A percentile compares a stretch with the other conserved stretches of the same genome.
Conservation (phyloP, 306 rosid species). For the Lagenaria siceraria region DNA sequence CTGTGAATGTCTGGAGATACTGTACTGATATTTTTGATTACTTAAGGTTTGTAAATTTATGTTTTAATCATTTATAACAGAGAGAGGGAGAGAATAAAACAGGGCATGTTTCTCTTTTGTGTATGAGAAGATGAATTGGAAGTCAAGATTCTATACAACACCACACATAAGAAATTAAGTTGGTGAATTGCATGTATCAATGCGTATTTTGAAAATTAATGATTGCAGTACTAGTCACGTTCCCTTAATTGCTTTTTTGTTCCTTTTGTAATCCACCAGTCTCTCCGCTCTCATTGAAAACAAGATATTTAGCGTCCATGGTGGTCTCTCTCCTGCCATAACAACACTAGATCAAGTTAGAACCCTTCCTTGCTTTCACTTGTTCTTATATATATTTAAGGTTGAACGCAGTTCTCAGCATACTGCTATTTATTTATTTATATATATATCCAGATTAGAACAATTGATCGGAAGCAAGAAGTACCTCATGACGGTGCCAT, state of each 20-base stretch:
- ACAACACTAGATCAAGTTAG: slow-evolving; percentile 87
- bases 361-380: neutral
- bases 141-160: neutral
- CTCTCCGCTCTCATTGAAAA: slow-evolving; percentile 93
- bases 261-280: slow-evolving; percentile 33
- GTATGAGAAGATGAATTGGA: neutral
- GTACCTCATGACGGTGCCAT: slow-evolving; percentile 99
- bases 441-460: slow-evolving; percentile 51
- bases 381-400: neutral
- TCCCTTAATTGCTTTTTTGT: slow-evolving; percentile 11
- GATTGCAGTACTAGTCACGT: neutral
- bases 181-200: neutral
- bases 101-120: neutral
- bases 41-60: slow-evolving; percentile 50
- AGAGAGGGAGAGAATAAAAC: neutral
- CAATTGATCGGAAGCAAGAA: slow-evolving; percentile 96
- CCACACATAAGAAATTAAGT: neutral
- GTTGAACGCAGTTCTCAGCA: neutral
- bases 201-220: neutral
- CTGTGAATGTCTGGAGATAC: slow-evolving; percentile 98
- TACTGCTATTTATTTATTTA: neutral
- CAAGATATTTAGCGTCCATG: slow-evolving; percentile 90
- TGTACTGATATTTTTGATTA: slow-evolving; percentile 97
- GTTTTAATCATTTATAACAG: neutral
- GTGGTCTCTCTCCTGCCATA: slow-evolving; percentile 97